phyloP scores from a whole-genome alignment of 2,329 filamentous ascomycete species.

The Calonectria henricotiae region DNA sequence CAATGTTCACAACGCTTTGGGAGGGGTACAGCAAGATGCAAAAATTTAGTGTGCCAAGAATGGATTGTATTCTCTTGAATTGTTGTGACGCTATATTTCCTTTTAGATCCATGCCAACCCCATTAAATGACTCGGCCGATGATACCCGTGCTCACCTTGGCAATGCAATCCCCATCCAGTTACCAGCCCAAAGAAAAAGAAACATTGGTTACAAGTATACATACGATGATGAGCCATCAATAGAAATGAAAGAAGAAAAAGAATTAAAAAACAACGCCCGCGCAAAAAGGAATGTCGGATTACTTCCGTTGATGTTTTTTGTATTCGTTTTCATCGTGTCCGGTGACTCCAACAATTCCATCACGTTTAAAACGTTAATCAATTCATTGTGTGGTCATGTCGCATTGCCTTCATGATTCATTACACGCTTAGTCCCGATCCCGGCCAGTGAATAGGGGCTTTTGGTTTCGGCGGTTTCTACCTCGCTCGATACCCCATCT shows the following conservation, averaged over 20 bases:
- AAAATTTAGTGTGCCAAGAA: not conserved
- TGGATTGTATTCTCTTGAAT: slow-evolving; percentile 17
- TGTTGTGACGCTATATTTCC: not conserved
- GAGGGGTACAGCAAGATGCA: slow-evolving; percentile 2
- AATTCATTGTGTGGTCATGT: slow-evolving; percentile 43
- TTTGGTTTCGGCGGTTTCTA: slow-evolving; percentile 10
- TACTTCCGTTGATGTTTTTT: slow-evolving; percentile 34
- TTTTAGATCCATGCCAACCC: slow-evolving; percentile 4
- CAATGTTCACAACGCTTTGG: not conserved
- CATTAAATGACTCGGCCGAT: slow-evolving; percentile 12
- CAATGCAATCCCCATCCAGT: slow-evolving; percentile 42
- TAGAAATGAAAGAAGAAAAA: slow-evolving; percentile 28
- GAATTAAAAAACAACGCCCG: not conserved
- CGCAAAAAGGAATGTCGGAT: slow-evolving; percentile 37
- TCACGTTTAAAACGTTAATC: slow-evolving; percentile 42
- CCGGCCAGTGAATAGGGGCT: slow-evolving; percentile 28
- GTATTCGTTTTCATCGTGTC: slow-evolving; percentile 42
- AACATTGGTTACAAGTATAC: slow-evolving; percentile 39
- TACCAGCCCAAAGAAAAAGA: slow-evolving; percentile 29
- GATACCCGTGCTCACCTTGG: slow-evolving; percentile 40
- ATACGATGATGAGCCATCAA: slow-evolving; percentile 31
- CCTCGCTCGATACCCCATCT: slow-evolving; percentile 11
- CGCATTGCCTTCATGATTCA: slow-evolving; percentile 42
- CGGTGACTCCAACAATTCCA: slow-evolving; percentile 29
- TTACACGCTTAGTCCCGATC: slow-evolving; percentile 38